Evolutionary conservation across 2,329 filamentous ascomycete species (phyloP).

Genomic region (Ceratocystis diversiconidia): DNA sequence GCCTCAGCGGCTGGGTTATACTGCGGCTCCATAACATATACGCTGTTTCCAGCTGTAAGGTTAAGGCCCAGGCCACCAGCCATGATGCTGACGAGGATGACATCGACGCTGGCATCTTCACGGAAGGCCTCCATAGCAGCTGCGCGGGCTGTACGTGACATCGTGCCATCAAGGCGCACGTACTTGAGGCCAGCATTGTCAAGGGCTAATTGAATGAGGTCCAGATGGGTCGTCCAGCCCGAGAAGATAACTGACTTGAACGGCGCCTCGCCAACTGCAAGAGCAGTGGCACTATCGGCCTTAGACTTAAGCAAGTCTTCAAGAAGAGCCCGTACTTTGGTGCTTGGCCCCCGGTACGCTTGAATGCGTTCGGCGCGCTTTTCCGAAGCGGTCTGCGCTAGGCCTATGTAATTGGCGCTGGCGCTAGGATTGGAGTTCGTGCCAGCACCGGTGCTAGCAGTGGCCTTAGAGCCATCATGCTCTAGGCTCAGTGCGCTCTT

Average conservation of each 20-base stretch:
- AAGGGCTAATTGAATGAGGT: conserved; percentile 77
- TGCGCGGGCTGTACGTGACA: conserved; percentile 61
- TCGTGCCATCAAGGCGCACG: conserved; percentile 78
- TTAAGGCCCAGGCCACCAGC: conserved; percentile 88
- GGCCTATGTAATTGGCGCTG: neutral
- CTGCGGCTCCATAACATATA: conserved; percentile 96
- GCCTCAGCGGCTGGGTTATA: conserved; percentile 93
- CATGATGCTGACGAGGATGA: conserved; percentile 84
- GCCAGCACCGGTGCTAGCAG: conserved; percentile 20
- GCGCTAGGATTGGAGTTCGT: conserved; percentile 16
- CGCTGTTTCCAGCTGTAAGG: conserved; percentile 68
- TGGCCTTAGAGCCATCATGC: conserved; percentile 36
- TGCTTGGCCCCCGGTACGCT: conserved; percentile 73
- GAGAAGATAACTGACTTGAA: conserved; percentile 93
- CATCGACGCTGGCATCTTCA: conserved; percentile 52
- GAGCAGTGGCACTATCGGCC: conserved; percentile 42
- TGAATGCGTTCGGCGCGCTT: conserved; percentile 25
- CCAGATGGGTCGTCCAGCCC: conserved; percentile 87
- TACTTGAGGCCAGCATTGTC: conserved; percentile 51
- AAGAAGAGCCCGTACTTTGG: conserved; percentile 75
- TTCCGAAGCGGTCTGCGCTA: conserved; percentile 19
- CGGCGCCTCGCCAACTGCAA: conserved; percentile 47
- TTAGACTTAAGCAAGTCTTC: conserved; percentile 55
- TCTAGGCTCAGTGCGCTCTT: conserved; percentile 44
- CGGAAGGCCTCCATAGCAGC: conserved; percentile 66